A percentile compares a stretch with the other conserved stretches of the same genome.
Evolutionary conservation across 306 rosid genomes (phyloP).

Genomic region (Malus sylvestris): DNA sequence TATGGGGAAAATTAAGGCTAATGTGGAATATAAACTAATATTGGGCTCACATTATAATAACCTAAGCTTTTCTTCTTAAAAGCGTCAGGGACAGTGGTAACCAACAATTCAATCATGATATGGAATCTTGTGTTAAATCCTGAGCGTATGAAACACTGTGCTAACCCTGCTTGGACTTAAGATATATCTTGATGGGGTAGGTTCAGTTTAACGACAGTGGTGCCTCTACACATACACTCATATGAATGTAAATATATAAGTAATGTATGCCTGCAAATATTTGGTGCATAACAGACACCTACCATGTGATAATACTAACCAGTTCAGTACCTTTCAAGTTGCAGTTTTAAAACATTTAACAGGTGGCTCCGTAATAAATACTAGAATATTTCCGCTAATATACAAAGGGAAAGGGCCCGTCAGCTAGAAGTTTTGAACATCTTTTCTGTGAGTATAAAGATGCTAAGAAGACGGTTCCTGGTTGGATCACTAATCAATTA

Average conservation of each 20-base stretch:
- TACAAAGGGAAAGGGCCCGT: too few species aligned
- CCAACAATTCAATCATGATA: too few species aligned
- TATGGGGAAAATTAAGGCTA: background rate
- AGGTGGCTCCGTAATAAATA: background rate
- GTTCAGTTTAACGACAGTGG: too few species aligned
- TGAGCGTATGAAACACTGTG: too few species aligned
- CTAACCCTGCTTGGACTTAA: too few species aligned
- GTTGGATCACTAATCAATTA: background rate
- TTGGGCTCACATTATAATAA: background rate
- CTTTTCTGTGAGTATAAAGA: background rate
- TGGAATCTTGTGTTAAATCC: too few species aligned
- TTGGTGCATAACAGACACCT: conserved; percentile 11
- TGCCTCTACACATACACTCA: too few species aligned
- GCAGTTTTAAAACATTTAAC: background rate
- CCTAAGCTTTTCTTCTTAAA: too few species aligned
- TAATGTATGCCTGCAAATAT: background rate
- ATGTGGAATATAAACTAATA: background rate
- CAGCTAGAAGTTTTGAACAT: background rate
- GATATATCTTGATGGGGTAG: too few species aligned
- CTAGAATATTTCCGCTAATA: too few species aligned
- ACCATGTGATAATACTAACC: background rate
- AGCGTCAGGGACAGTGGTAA: too few species aligned
- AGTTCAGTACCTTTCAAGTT: background rate
- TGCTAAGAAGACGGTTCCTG: background rate
- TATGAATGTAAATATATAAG: background rate